These are phyloP conservation scores for Annulohypoxylon nitens DNA, from an alignment of 495 filamentous ascomycete species.

Conservation along the genomic window DNA sequence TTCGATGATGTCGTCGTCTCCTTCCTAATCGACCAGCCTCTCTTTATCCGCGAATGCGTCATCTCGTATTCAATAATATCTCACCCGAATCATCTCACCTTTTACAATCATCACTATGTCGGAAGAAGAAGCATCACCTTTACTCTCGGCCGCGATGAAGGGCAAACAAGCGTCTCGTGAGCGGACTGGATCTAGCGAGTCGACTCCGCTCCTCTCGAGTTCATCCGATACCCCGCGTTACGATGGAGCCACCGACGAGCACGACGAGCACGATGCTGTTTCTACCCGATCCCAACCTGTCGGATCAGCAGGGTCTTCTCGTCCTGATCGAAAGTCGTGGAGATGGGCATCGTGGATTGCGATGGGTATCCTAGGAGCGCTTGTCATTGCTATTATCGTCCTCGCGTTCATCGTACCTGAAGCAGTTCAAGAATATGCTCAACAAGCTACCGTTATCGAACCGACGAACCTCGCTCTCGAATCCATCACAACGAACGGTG, in stretches of 20 bases:
- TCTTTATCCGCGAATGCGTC: constrained; percentile 21
- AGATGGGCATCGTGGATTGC: constrained; percentile 63
- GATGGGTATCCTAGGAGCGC: constrained; percentile 56
- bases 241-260: constrained; percentile 59
- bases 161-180: constrained; percentile 50
- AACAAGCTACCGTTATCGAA: constrained; percentile 83
- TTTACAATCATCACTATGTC: constrained; percentile 55
- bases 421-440: constrained; percentile 84
- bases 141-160: constrained; percentile 52
- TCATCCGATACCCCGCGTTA: constrained; percentile 58
- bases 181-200: constrained; percentile 56
- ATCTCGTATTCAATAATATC: constrained; percentile 18
- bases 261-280: constrained; percentile 49
- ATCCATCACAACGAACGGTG: constrained; percentile 80
- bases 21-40: constrained; percentile 7
- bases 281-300: constrained; percentile 49
- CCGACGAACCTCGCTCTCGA: constrained; percentile 85
- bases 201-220: constrained; percentile 67
- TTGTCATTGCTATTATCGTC: constrained; percentile 64
- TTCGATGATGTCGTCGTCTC: constrained; percentile 29
- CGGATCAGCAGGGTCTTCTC: constrained; percentile 36
- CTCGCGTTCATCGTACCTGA: constrained; percentile 83
- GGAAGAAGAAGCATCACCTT: constrained; percentile 58
- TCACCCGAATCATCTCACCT: constrained; percentile 4
- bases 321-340: constrained; percentile 47